These are phyloP conservation scores for Alternaria sp. DNA, from an alignment of 2,329 filamentous ascomycete genomes.

Conservation along the genomic window DNA sequence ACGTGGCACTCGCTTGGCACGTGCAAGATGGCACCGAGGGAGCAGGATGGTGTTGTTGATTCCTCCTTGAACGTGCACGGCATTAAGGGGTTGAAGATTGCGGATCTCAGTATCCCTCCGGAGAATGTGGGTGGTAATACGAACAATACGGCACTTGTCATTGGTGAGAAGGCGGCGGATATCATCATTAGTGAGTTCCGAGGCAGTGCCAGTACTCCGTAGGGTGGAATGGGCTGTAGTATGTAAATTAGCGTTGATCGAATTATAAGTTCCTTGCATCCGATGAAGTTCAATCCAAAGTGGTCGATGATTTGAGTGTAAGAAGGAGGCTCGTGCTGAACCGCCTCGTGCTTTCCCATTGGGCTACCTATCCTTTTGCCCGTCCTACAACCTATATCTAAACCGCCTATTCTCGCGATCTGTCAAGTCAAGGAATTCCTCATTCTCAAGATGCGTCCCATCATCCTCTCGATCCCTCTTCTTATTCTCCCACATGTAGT, in stretches of 20 bases:
- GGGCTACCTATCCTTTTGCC: neutral
- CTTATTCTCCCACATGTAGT: slow-evolving; percentile 39
- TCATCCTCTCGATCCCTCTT: slow-evolving; percentile 27
- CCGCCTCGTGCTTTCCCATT: neutral
- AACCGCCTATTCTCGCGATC: slow-evolving; percentile 42
- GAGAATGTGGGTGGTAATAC: slow-evolving; percentile 56
- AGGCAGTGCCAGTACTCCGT: neutral
- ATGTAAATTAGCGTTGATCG: neutral
- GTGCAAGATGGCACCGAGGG: slow-evolving; percentile 43
- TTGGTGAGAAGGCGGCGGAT: slow-evolving; percentile 42
- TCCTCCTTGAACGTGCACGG: slow-evolving; percentile 37
- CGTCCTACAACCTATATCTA: slow-evolving; percentile 19
- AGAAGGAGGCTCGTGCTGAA: neutral
- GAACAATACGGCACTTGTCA: slow-evolving; percentile 53
- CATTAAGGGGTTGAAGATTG: slow-evolving; percentile 46
- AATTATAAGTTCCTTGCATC: neutral
- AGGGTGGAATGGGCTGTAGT: neutral
- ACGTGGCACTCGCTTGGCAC: slow-evolving; percentile 44
- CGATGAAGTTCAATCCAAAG: neutral
- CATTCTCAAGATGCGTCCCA: slow-evolving; percentile 24
- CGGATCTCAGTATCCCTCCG: slow-evolving; percentile 52
- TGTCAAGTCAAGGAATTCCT: slow-evolving; percentile 47
- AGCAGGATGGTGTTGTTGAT: slow-evolving; percentile 40
- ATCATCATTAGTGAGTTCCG: slow-evolving; percentile 30
- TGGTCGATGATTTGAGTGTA: neutral